Percentiles rank a stretch among this genome's conserved stretches.
Evolutionary conservation across 1,284 basidiomycete genomes (phyloP).

Genomic region (Trametes versicolor): DNA sequence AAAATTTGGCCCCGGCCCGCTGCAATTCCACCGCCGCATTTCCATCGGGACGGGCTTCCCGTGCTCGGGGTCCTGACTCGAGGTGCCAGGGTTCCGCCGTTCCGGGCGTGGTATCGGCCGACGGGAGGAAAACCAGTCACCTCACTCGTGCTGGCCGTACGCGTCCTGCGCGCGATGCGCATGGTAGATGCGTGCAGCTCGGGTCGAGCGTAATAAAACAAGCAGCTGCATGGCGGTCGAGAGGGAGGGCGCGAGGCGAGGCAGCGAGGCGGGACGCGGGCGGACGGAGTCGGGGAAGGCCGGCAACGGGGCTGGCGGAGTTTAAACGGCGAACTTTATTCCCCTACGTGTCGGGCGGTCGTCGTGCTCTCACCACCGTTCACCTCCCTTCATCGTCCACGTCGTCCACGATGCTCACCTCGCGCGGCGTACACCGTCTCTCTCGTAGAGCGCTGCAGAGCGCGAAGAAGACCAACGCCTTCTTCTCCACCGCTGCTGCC

Average conservation of each 20-base stretch:
- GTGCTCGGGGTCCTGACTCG: slow-evolving; percentile 27
- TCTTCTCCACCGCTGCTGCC: slow-evolving; percentile 78
- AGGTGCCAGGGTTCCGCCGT: slow-evolving; percentile 19
- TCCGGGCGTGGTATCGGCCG: slow-evolving; percentile 25
- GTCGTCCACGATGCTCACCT: slow-evolving; percentile 73
- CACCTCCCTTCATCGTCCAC: slow-evolving; percentile 44
- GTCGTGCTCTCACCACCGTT: slow-evolving; percentile 38
- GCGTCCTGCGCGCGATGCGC: slow-evolving; percentile 12
- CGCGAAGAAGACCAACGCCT: slow-evolving; percentile 77
- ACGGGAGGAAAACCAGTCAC: slow-evolving; percentile 10
- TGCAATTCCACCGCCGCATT: not conserved
- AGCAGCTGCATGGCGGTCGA: slow-evolving; percentile 45
- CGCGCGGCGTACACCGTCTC: slow-evolving; percentile 84
- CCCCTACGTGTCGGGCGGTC: slow-evolving; percentile 38
- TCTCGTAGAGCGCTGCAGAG: slow-evolving; percentile 81
- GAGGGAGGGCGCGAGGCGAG: slow-evolving; percentile 67
- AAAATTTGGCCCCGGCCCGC: slow-evolving; percentile 32
- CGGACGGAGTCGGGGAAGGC: slow-evolving; percentile 43
- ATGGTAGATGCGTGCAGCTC: not conserved
- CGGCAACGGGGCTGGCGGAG: slow-evolving; percentile 43
- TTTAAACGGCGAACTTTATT: slow-evolving; percentile 47
- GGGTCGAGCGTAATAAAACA: slow-evolving; percentile 7
- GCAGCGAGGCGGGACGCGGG: slow-evolving; percentile 16
- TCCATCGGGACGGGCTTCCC: slow-evolving; percentile 5
- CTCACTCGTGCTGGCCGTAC: not conserved